Percentiles rank a stretch among this genome's conserved stretches.
Conservation (phyloP, 116 monocot genomes). For the Posidonia oceanica region DNA sequence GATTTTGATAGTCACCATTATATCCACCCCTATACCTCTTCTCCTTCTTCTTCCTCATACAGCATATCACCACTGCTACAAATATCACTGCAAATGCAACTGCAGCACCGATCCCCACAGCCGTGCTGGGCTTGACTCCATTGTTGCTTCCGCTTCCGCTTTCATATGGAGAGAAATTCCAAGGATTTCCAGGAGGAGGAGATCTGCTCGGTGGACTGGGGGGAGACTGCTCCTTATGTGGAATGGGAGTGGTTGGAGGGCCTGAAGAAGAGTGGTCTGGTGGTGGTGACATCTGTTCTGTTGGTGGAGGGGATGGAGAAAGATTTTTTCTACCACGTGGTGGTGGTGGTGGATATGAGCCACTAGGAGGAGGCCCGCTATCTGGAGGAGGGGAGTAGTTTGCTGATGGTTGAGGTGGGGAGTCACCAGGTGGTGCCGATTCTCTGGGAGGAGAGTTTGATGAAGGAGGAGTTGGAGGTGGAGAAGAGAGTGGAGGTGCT, state of each 20-base stretch:
- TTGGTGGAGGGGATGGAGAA: conserved; percentile 6
- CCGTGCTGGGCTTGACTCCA: background rate
- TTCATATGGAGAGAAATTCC: background rate
- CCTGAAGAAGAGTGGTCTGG: background rate
- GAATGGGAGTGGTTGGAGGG: background rate
- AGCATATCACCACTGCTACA: conserved; percentile 30
- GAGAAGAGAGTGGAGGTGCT: background rate
- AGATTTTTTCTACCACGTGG: background rate
- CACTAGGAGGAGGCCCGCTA: background rate
- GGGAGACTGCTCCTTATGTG: background rate
- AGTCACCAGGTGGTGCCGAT: background rate
- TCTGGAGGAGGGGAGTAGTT: background rate
- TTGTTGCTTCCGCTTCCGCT: background rate
- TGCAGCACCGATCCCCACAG: conserved; percentile 8
- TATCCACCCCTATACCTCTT: conserved; percentile 21
- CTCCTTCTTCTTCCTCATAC: conserved; percentile 25
- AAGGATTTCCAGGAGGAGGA: background rate
- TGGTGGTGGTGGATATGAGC: background rate
- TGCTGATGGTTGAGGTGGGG: background rate
- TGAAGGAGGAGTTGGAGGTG: background rate
- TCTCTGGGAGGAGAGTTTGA: background rate
- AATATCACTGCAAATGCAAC: conserved; percentile 7
- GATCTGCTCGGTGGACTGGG: background rate
- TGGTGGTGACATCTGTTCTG: background rate
- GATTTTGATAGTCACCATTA: conserved; percentile 32